Evolutionary conservation across 768 basidiomycete species (phyloP), one percentile per base, ranked within the genome.

Genomic region (Mycena vitilis): DNA sequence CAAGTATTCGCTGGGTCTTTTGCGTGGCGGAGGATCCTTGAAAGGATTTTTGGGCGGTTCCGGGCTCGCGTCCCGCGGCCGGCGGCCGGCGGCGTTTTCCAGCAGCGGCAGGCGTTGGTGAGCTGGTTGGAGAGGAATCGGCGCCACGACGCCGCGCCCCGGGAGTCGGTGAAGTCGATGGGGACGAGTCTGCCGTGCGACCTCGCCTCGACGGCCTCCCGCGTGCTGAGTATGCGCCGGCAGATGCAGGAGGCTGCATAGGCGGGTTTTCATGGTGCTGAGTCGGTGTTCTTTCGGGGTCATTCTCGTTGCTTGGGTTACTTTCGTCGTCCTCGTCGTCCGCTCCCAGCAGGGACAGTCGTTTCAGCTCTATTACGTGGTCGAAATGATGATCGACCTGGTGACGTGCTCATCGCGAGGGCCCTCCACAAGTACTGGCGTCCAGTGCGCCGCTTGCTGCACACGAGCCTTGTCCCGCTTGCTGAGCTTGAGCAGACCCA

Each of bases 1-100:
- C 34, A 63, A n/a, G n/a, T 63, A 63, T 22, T 63, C 62, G 62
- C 62, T 63, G 0, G 62, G 62, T 8, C 62, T 52, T 5, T 52
- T 54, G 9, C 38, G 61, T 7, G 52, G 61, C 25, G 51, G 38
- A 0, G 61, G 61, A 7, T 54, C 52, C 4, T 13, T 7, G 61
- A 63, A 63, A 4, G 61, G 61, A 22, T 54, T 54, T 6, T 25
- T 4, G 13, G 16, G 11, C 8, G 60, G 4, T 0, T 30, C 30
- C 8, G 51, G 51, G 6, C 18, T 37, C 5, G 36, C 0, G 1
- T 61, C 60, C 45, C 58, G 42, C n/a, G n/a, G n/a, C n/a, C n/a
- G n/a, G n/a, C 5, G 2, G 34, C 4, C 58, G 44, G 30, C 48
- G 36, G 0, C 30, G 5, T 6, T 2, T 18, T 34, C 25, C n/a